Conservation (phyloP, 2,329 filamentous ascomycete species). For the Fonsecaea pedrosoi region DNA sequence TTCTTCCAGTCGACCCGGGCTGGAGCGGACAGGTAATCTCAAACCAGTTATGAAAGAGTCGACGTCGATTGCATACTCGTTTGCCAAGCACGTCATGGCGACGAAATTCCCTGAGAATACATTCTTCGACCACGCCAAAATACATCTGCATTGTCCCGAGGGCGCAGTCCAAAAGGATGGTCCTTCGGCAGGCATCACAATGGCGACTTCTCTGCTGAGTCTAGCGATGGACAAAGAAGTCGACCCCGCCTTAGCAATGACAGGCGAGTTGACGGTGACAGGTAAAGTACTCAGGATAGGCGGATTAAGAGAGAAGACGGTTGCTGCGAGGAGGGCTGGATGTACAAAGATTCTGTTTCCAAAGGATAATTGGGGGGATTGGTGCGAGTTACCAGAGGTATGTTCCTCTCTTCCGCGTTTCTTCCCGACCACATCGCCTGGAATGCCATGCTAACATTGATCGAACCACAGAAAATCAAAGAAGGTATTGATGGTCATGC, state of each 20-base stretch:
- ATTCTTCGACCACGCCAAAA: conserved; percentile 94
- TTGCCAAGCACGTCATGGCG: conserved; percentile 87
- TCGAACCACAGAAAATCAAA: conserved; percentile 83
- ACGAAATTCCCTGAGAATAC: conserved; percentile 85
- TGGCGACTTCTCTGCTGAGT: conserved; percentile 91
- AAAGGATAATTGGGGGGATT: conserved; percentile 92
- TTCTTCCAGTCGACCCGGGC: conserved; percentile 73
- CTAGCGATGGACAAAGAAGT: conserved; percentile 80
- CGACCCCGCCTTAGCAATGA: conserved; percentile 92
- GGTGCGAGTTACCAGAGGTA: conserved; percentile 96
- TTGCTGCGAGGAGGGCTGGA: conserved; percentile 88
- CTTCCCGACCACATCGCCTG: not conserved
- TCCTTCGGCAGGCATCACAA: conserved; percentile 92
- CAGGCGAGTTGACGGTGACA: conserved; percentile 93
- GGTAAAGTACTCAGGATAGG: conserved; percentile 96
- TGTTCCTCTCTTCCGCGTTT: conserved; percentile 48
- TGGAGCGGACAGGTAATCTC: conserved; percentile 93
- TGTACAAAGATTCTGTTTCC: conserved; percentile 95
- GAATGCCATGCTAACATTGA: conserved; percentile 66
- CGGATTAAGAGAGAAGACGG: conserved; percentile 93
- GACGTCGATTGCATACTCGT: conserved; percentile 92
- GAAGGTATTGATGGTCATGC: conserved; percentile 90
- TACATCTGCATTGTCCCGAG: conserved; percentile 96
- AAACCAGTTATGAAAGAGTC: conserved; percentile 99
- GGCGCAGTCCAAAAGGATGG: conserved; percentile 94